Evolutionary conservation across 768 basidiomycete genomes (phyloP), one percentile per base, ranked within the genome.

Genomic region (Gautieria morchelliformis): DNA sequence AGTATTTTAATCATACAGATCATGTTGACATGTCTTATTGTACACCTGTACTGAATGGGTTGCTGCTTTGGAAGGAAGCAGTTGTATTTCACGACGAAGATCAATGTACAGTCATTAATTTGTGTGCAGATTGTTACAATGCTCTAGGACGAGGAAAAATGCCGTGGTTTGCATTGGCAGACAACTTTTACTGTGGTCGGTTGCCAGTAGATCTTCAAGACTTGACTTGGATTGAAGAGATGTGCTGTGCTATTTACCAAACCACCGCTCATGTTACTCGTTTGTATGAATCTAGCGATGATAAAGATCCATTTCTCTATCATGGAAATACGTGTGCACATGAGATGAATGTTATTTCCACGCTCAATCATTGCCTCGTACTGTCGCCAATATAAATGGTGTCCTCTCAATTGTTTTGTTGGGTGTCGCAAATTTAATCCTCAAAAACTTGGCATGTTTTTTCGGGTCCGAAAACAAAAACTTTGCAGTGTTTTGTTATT

Each of bases 291-390:
- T 68, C 67, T 4, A 61, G 58, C 2, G 60, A 70, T 57, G 51
- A 64, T 8, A 24, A 14, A 0, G 59, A 65, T 19, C 67, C 71
- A 0, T 57, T 24, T 11, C 59, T 70, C 0, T 64, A 71, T 41
- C 64, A 69, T 63, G 70, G 70, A 1, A 72, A 72, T 49, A 71
- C 66, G 1, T 72, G 70, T 24, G 22, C 62, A 63, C 68, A 71
- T 62, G 63, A 70, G 7, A 66, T 65, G 62, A 72, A 73, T 59
- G 35, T 70, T 2, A 22, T 68, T 3, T 68, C 69, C 0, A 70
- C 69, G 68, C 65, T 0, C 17, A 44, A 24, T 59, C 65, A 0
- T 51, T 72, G 1, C 70, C 69, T 17, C 48, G 63, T 0, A 66
- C 66, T 0, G 66, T 66, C 11, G 39, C 58, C 1, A 62, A 72